Percentiles rank a stretch among this genome's conserved stretches.
Evolutionary conservation across 169 alveolate species (phyloP).

Genomic region (Eimeria necatrix): DNA sequence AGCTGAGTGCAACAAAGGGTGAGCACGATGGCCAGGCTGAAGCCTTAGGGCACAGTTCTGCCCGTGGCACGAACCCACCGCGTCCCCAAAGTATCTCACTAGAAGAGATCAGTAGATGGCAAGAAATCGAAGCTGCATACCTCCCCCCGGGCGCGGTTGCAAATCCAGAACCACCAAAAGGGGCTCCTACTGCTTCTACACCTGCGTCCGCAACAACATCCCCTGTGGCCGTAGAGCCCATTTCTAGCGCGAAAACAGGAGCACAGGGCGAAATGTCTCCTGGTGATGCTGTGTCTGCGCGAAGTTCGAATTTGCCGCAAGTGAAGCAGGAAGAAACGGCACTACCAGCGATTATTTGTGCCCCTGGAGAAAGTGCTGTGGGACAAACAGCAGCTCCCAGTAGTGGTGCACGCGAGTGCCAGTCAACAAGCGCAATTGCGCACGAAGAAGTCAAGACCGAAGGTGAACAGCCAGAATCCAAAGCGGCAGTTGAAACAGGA

Average conservation of each 20-base stretch:
- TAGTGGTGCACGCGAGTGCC: background rate
- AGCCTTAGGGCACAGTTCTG: slow-evolving; percentile 62
- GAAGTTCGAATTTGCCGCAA: background rate
- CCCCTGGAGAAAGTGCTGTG: slow-evolving; percentile 9
- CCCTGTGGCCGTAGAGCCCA: background rate
- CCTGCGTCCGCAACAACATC: background rate
- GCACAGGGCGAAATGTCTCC: slow-evolving; percentile 11
- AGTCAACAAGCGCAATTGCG: background rate
- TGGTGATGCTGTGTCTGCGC: slow-evolving; percentile 5
- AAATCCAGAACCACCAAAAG: background rate
- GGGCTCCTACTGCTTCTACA: background rate
- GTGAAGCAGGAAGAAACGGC: slow-evolving; percentile 19
- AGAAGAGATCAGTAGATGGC: slow-evolving; percentile 78
- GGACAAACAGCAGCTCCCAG: background rate
- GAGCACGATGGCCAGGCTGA: slow-evolving; percentile 72
- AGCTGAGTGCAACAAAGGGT: slow-evolving; percentile 81
- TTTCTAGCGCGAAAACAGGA: background rate
- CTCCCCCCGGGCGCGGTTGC: slow-evolving; percentile 72
- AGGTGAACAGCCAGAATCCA: slow-evolving; percentile 11
- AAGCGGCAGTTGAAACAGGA: background rate
- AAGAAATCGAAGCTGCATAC: slow-evolving; percentile 68
- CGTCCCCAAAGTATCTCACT: slow-evolving; percentile 72
- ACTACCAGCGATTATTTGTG: background rate
- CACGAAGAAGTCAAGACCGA: slow-evolving; percentile 31
- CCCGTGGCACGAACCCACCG: slow-evolving; percentile 36